These are phyloP conservation scores for Phytophthora citricola DNA, from an alignment of 352 stramenopile species.

Conservation along the genomic window DNA sequence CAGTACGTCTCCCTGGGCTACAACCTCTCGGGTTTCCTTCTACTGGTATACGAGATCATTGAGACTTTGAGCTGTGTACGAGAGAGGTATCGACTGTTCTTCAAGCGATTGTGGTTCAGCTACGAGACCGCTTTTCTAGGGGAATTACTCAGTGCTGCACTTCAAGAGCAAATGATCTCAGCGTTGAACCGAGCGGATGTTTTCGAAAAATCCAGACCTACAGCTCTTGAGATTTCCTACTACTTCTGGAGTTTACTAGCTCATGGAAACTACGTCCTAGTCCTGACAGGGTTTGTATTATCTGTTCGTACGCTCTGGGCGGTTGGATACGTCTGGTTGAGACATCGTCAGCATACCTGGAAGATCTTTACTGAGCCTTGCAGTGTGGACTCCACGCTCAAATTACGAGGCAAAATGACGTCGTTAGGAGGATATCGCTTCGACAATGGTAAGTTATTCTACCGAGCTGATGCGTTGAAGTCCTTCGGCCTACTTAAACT, in stretches of 20 bases:
- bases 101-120: conserved; percentile 36
- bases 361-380: conserved; percentile 24
- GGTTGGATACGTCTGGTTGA: conserved; percentile 21
- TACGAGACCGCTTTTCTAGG: conserved; percentile 34
- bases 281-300: conserved; percentile 20
- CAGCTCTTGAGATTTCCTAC: conserved; percentile 30
- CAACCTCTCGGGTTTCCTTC: conserved; percentile 25
- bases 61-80: conserved; percentile 17
- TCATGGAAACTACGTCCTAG: conserved; percentile 23
- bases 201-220: conserved; percentile 15
- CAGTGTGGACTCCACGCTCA: conserved; percentile 27
- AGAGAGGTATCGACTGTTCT: conserved; percentile 3
- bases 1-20: conserved; percentile 41
- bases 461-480: conserved; percentile 27
- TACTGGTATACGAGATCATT: conserved; percentile 39
- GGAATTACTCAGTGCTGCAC: conserved; percentile 16
- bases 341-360: conserved; percentile 1
- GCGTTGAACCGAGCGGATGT: conserved; percentile 14
- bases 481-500: conserved; percentile 28
- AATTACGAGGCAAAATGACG: conserved; percentile 29
- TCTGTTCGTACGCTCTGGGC: conserved; percentile 22
- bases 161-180: conserved; percentile 23
- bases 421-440: conserved; percentile 25
- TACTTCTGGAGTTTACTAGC: conserved; percentile 30
- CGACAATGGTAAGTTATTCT: conserved; percentile 21